Percentiles rank a stretch among this genome's conserved stretches.
Evolutionary conservation across 192 early-diverging fungal species (phyloP).

Genomic region (Entomortierella chlamydospora): DNA sequence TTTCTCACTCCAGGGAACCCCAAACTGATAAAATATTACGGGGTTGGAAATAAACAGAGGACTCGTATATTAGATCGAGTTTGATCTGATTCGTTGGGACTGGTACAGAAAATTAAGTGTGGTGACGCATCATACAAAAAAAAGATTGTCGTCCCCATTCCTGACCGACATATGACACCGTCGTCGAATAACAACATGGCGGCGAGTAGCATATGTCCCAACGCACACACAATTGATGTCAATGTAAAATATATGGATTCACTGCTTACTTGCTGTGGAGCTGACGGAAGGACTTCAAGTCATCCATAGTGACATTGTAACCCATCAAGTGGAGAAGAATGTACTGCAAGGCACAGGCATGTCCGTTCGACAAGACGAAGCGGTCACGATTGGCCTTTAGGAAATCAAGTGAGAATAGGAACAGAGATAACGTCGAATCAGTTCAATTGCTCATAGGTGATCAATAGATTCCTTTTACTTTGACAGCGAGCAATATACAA

Average conservation of each 20-base stretch:
- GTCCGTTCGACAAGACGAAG: slow-evolving; percentile 98
- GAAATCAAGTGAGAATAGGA: background rate
- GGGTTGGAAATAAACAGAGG: background rate
- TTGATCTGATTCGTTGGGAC: background rate
- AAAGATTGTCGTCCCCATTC: background rate
- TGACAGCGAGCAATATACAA: background rate
- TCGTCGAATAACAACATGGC: no score
- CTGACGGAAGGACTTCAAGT: slow-evolving; percentile 93
- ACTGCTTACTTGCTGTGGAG: slow-evolving; percentile 76
- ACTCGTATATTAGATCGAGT: background rate
- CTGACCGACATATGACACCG: no score
- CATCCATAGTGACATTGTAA: slow-evolving; percentile 90
- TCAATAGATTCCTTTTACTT: no score
- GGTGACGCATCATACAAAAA: background rate
- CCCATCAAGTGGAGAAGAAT: slow-evolving; percentile 90
- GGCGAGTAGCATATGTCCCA: no score
- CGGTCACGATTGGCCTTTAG: slow-evolving; percentile 95
- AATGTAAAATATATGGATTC: no score
- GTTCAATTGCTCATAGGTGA: background rate
- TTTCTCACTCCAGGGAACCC: background rate
- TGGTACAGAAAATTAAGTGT: background rate
- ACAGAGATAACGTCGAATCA: background rate
- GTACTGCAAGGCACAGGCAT: slow-evolving; percentile 95
- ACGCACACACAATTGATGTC: no score
- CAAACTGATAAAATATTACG: background rate